Base-by-base conservation (phyloP, 2,329 filamentous ascomycete species). In the Blastomyces silverae region DNA sequence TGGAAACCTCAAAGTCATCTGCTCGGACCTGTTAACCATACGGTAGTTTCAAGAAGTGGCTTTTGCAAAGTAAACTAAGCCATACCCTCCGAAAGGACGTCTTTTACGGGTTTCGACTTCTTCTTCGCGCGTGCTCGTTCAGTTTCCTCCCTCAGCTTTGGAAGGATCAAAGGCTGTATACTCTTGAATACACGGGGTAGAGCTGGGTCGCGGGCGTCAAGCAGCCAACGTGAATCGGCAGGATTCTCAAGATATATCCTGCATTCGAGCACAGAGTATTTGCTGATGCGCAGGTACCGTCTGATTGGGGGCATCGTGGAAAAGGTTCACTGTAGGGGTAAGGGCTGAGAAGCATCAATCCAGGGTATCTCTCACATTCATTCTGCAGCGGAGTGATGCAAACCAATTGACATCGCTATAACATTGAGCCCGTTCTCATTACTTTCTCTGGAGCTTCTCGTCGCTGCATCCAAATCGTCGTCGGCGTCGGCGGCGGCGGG, bases 241-340 rank as follows among this genome's bases (percentile, higher is more conserved):
- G 94, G 94, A 71, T 93, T 92, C 69, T 97, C 93, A 58, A 97
- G 86, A 77, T 97, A 97, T 70, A 99, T 94, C 69, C 92, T 92
- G 69, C 91, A 92, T 82, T 99, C 94, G n/a, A 99, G 84, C 42
- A 97, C 92, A 4, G 93, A 96, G 76, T 91, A 90, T 74, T 93
- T 92, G 64, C 90, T 93, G 71, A 97, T 96, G 62, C 93, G 87
- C 64, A 97, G 83, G 75, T 97, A 97, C 71, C 92, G 86, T 66
- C 92, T 87, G 59, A 96, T 86, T 13, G 92, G 92, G 15, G 92
- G 89, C 92, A 97, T 97, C 62, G 58, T 8, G 15, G 57, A 34
- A 17, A 25, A 8, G 11, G 39, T 11, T 48, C n/a, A 11, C n/a
- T 28, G 10, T n/a, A 22, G 22, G 22, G 3, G 48, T 25, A 52